Evolutionary conservation across 1,284 basidiomycete genomes (phyloP), one percentile per base, ranked within the genome.

Genomic region (Cutaneotrichosporon sp.): DNA sequence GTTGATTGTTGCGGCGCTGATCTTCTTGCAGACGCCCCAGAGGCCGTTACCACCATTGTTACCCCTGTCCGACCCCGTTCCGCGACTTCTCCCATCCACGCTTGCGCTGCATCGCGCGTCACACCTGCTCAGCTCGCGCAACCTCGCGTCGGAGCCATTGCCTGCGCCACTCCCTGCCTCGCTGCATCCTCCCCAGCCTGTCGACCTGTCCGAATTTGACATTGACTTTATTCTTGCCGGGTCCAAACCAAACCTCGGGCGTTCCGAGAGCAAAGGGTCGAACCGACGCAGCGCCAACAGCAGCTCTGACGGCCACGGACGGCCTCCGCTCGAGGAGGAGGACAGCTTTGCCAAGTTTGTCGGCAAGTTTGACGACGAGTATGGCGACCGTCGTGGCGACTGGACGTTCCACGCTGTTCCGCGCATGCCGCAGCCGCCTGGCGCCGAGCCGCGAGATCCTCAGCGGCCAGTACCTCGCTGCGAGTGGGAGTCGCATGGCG

Each of bases 281-380:
- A 41, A 36, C 15, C 36, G 34, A 14, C 45, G 35, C 14, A 37
- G 44, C 26, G 20, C 5, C 3, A 18, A n/a, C 35, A 41, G 43
- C n/a, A 13, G 23, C 18, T 15, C 8, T 36, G 12, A 7, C 17
- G 36, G 36, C 18, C 38, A 34, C 12, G 43, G 22, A 15, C 38
- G 71, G 21, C 50, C 61, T 17, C 58, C 57, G 20, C 60, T 60
- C 21, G 68, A 74, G 34, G 72, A 73, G 10, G 75, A 76, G 54
- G 76, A 77, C 58, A 67, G 69, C 13, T 77, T 77, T 58, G 72
- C 73, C 39, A 74, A 73, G 48, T 77, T 77, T 57, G 75, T 77
- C n/a, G 74, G 75, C 22, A 68, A 71, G 26, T 73, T 74, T 46
- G 76, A 77, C 46, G 69, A 76, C 49, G 75, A 77, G 42, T 77